phyloP scores from a whole-genome alignment of 345 rosid species.

The Linum trigynum region DNA sequence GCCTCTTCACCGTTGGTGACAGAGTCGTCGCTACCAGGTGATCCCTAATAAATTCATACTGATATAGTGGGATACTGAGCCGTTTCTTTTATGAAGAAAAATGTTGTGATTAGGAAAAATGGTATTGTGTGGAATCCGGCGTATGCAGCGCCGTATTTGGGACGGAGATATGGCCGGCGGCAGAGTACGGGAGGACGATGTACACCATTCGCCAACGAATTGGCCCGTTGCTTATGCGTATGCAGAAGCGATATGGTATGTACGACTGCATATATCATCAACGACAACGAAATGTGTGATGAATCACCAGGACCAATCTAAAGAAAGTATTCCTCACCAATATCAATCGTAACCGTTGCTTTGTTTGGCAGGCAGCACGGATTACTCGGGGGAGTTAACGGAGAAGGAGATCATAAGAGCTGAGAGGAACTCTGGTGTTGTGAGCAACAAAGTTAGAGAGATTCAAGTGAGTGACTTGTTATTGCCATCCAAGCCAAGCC shows the following conservation, averaged over 20 bases:
- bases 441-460: conserved; percentile 75
- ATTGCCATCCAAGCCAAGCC: neutral
- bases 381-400: conserved; percentile 58
- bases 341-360: too few relatives aligned
- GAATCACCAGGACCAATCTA: neutral
- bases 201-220: conserved; percentile 87
- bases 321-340: too few relatives aligned
- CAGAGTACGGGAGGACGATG: conserved; percentile 97
- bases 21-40: conserved; percentile 94
- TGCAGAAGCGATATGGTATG: conserved; percentile 80
- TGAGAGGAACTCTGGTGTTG: conserved; percentile 83
- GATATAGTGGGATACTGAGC: too few relatives aligned
- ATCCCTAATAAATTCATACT: too few relatives aligned
- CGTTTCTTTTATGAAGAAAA: too few relatives aligned
- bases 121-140: neutral
- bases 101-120: too few relatives aligned
- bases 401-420: conserved; percentile 92
- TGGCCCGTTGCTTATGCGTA: conserved; percentile 82
- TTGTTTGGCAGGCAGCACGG: conserved; percentile 47
- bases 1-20: conserved; percentile 72
- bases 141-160: conserved; percentile 97
- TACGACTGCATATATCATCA: neutral
- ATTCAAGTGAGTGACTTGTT: conserved; percentile 55
- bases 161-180: conserved; percentile 97
- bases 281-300: neutral